Base-by-base conservation (phyloP, 2,329 filamentous ascomycete genomes). In the Colletotrichum sp. region DNA sequence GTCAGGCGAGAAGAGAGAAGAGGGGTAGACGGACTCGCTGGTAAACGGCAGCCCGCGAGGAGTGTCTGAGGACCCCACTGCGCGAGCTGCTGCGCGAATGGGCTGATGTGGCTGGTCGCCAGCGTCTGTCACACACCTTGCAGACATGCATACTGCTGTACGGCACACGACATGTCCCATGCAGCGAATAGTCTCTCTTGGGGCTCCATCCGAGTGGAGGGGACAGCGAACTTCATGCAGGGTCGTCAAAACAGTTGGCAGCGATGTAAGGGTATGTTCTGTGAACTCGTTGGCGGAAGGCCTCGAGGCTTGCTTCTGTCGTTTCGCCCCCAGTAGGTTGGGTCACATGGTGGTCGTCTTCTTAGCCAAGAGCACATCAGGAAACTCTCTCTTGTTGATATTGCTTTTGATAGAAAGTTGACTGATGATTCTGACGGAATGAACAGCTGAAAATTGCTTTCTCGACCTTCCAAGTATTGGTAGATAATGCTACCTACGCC, bases 41-140 rank as follows among this genome's bases (percentile, higher is more conserved):
- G 63, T 66, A 43, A 66, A 21, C 63, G 36, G 36, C 36, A 66
- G 28, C 26, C 52, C 32, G 61, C 15, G 24, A 30, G 43, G 55
- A 43, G 16, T 58, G 24, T 57, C 34, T 65, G 64, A 15, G 65
- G 26, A 9, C 28, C 72, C 67, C 52, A 26, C 72, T 61, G 55
- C 68, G 30, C 36, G 68, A 72, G 26, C 38, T 55, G 18, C 72
- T 75, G 68, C 68, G 68, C 61, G 30, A 63, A 72, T 75, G 61
- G 38, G 60, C 72, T 63, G 72, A 61, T 67, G 13, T 60, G 13
- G 36, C 63, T 67, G n/a, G 55, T 66, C 67, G 43, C 38, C 32
- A 28, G n/a, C 60, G 36, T 71, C 61, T 67, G 55, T 63, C 72
- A 67, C 52, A 72, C 72, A 67, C 28, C 12, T 52, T 68, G 24